A percentile compares a stretch with the other conserved stretches of the same genome.
Evolutionary conservation across 305 asterid species (phyloP).

Genomic region (Fraxinus nigra): DNA sequence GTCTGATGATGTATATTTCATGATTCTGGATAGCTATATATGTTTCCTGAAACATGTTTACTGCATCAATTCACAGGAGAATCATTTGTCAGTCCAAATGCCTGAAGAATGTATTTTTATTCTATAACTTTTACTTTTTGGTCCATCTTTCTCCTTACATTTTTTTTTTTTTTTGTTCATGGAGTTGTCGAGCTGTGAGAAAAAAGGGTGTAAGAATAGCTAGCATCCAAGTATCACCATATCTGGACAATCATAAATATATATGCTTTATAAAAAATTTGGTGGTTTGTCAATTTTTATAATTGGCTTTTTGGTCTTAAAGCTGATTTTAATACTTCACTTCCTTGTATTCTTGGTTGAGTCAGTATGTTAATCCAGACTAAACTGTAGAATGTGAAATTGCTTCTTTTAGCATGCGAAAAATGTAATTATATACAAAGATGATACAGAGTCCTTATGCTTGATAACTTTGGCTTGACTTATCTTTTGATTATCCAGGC

Average conservation of each 20-base stretch:
- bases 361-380: neutral
- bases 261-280: neutral
- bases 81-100: neutral
- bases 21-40: neutral
- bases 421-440: neutral
- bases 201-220: neutral
- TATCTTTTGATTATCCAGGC: conserved; percentile 42
- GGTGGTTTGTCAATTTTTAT: neutral
- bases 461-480: conserved; percentile 17
- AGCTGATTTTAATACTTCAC: neutral
- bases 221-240: neutral
- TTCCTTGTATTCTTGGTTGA: neutral
- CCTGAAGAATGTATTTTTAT: neutral
- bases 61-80: neutral
- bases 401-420: neutral
- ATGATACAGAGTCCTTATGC: neutral
- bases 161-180: neutral
- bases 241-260: neutral
- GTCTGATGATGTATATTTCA: neutral
- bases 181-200: neutral
- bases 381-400: neutral
- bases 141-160: neutral
- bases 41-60: neutral
- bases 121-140: neutral
- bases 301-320: neutral